Conservation (phyloP, 805 yeast species). For the Lipomyces oligophaga region DNA sequence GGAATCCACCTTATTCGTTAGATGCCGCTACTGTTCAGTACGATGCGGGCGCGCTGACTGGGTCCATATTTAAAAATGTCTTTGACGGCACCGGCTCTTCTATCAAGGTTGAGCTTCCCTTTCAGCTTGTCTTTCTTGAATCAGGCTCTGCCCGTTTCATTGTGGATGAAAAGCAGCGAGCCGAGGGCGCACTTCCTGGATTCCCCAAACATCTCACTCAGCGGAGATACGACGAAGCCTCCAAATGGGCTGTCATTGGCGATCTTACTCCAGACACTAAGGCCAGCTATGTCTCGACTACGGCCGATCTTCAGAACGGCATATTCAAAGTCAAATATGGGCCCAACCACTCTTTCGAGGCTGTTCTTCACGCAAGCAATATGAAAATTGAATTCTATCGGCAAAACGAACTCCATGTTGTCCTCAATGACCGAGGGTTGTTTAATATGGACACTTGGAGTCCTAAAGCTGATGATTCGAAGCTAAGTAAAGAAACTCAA, state of each 20-base stretch:
- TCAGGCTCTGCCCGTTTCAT: constrained; percentile 59
- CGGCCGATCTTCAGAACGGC: constrained; percentile 7
- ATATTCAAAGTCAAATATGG: constrained; percentile 39
- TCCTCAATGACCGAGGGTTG: constrained; percentile 64
- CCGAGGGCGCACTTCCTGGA: constrained; percentile 26
- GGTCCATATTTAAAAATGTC: constrained; percentile 45
- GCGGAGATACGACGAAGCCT: constrained; percentile 58
- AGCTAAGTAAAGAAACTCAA: background rate
- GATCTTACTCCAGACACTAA: constrained; percentile 22
- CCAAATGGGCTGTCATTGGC: constrained; percentile 53
- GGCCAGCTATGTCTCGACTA: constrained; percentile 15
- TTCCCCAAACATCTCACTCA: constrained; percentile 38
- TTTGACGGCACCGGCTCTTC: background rate
- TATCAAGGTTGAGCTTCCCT: constrained; percentile 46
- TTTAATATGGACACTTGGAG: constrained; percentile 84
- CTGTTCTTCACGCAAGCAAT: constrained; percentile 46
- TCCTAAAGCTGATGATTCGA: constrained; percentile 35
- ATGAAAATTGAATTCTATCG: constrained; percentile 50
- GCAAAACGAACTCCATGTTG: constrained; percentile 47
- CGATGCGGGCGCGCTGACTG: constrained; percentile 41
- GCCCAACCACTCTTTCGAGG: constrained; percentile 38
- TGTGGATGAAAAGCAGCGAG: constrained; percentile 60
- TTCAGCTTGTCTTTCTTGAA: constrained; percentile 53
- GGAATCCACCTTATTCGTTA: constrained; percentile 44
- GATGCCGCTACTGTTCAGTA: constrained; percentile 38